Base-by-base conservation (phyloP, 768 basidiomycete species). In the Lentinula aciculospora region DNA sequence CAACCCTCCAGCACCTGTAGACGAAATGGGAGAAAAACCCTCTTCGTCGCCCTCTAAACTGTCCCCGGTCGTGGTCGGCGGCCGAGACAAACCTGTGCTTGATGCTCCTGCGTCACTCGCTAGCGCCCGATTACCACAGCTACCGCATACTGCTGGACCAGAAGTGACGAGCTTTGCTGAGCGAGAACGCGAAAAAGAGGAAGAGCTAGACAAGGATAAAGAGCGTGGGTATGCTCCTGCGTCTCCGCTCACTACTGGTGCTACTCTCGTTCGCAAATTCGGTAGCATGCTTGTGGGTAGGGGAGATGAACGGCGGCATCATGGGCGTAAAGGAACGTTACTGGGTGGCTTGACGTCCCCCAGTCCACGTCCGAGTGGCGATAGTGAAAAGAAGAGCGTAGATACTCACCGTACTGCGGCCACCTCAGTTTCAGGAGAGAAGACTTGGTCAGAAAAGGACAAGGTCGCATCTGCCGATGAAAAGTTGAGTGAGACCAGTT, bases 261-360 rank as follows among this genome's bases (percentile, higher is more conserved):
- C 85, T 50, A 87, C 86, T 25, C 78, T 92, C n/a, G 86, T 88
- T 59, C 77, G 87, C 70, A 85, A 82, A 74, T 89, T 92, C 65
- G 88, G 88, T 40, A 88, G 84, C 59, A 68, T 92, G 64, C 71
- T 89, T 36, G 81, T 80, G 27, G 80, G 78, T 21, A 68, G 73
- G 55, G 70, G 72, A 4, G 78, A 81, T 57, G 66, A 31, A 44
- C 34, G 75, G 60, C 66, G 69, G 36, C 64, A 77, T 67, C 62
- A 72, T 61, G 64, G 65, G 32, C 68, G 76, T 61, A 79, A 84
- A 27, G 78, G 78, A 45, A 83, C 77, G 49, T 79, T 83, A 57
- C 71, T 84, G 50, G 51, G 51, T 23, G 49, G 49, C 5, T 31
- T 34, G 12, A 15, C 31, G 5, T 50, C 49, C 17, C 31, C 49